Conservation (phyloP, 129 eudicot genomes). For the Smallanthus sonchifolius region DNA sequence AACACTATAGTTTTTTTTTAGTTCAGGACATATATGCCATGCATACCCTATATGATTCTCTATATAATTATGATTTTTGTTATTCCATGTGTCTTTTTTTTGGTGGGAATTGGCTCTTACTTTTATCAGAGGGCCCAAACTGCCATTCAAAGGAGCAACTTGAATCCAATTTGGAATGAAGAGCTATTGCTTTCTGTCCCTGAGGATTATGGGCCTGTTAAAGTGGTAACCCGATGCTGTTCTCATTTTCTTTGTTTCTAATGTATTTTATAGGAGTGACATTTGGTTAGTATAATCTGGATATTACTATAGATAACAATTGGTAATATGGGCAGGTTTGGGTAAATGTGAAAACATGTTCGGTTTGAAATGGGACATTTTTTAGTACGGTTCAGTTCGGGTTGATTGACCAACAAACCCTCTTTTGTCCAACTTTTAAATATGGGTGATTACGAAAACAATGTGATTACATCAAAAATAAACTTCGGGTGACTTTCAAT, state of each 20-base stretch:
- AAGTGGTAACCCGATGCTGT: constrained; percentile 46
- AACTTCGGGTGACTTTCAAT: neutral
- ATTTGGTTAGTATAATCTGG: neutral
- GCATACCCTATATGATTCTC: neutral
- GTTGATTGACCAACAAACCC: neutral
- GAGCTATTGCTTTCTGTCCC: constrained; percentile 74
- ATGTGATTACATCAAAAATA: neutral
- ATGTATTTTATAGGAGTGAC: neutral
- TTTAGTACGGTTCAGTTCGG: neutral
- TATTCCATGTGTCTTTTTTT: neutral
- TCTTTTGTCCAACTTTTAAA: neutral
- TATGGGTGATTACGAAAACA: neutral
- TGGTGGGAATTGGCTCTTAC: neutral
- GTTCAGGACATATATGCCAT: neutral
- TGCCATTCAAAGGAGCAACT: constrained; percentile 55
- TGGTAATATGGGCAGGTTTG: neutral
- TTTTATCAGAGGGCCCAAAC: constrained; percentile 62
- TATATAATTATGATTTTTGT: neutral
- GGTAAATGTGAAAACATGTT: neutral
- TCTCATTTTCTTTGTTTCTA: neutral
- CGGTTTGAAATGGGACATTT: neutral
- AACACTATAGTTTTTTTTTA: neutral
- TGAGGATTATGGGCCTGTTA: constrained; percentile 48
- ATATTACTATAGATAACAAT: neutral
- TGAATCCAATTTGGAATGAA: constrained; percentile 90